Base-by-base conservation (phyloP, 345 rosid genomes). In the Populus davidiana region DNA sequence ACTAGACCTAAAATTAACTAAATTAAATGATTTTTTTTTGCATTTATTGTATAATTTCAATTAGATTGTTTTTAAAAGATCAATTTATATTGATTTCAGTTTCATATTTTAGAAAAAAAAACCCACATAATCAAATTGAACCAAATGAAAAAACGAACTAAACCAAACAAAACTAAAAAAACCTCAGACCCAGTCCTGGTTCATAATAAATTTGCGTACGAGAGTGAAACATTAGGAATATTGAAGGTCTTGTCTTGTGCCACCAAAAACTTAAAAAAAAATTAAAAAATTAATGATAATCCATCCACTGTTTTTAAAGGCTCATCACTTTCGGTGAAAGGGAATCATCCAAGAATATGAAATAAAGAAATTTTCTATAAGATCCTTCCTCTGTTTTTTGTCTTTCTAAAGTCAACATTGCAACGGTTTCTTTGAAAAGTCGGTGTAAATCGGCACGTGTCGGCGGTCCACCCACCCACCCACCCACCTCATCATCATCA, bases 301-400 rank as follows among this genome's bases (percentile, higher is more conserved):
- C 14, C 63, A 9, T 56, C 27, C 63, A n/a, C 63, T 56, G n/a
- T 21, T 54, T 20, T 21, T 21, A 54, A 41, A 44, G 29, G 63
- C 29, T n/a, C 25, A 56, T n/a, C 63, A 56, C 63, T 85, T 82
- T 79, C 87, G 88, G 87, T 78, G 84, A 61, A 16, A 67, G 36
- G 66, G 35, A 41, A 70, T 43, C 49, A 69, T 59, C 59, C 41
- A 73, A 74, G 70, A 65, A 5, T 41, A 31, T 20, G 70, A 64
- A 31, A 25, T 3, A 23, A 14, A 71, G 82, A 79, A 63, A 87
- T 86, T 86, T 89, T 86, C 86, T 82, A 63, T n/a, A 8, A 29
- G n/a, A 20, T 23, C n/a, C 44, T 41, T 41, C 47, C 70, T 56
- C 43, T 49, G 35, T 59, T 49, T 23, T 12, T 23, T 11, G 64